Conservation (phyloP, 176 grass and related monocot species). For the Rhynchospora pubera region DNA sequence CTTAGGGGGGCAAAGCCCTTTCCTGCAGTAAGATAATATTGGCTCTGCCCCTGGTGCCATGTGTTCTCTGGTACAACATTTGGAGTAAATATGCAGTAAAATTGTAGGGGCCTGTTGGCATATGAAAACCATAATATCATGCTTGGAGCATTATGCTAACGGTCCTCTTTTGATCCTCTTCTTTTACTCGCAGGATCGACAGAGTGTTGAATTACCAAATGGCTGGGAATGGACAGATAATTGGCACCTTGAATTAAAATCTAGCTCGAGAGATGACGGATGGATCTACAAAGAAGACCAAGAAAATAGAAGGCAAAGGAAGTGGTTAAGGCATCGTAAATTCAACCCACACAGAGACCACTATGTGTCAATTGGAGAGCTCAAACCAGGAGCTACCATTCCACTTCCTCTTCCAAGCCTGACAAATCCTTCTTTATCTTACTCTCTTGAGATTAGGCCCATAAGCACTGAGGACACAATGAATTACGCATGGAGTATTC, state of each 20-base stretch:
- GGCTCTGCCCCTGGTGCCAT: too few species aligned
- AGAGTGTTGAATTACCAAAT: slow-evolving; percentile 20
- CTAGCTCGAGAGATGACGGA: slow-evolving; percentile 26
- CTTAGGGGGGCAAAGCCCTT: too few species aligned
- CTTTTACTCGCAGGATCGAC: slow-evolving; percentile 17
- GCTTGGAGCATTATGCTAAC: neutral
- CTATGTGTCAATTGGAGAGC: slow-evolving; percentile 53
- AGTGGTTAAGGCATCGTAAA: slow-evolving; percentile 35
- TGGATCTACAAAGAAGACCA: slow-evolving; percentile 38
- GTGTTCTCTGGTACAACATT: neutral
- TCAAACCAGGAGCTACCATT: slow-evolving; percentile 54
- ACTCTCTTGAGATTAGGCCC: slow-evolving; percentile 64
- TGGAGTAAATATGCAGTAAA: slow-evolving; percentile 8
- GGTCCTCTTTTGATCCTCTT: neutral
- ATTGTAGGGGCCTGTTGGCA: neutral
- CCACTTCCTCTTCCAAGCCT: slow-evolving; percentile 63
- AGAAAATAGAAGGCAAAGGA: slow-evolving; percentile 34
- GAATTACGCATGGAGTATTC: slow-evolving; percentile 71
- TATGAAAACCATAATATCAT: neutral
- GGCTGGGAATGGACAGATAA: slow-evolving; percentile 44
- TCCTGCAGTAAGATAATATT: too few species aligned
- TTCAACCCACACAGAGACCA: slow-evolving; percentile 32
- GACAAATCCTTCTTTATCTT: slow-evolving; percentile 49
- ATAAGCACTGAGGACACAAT: slow-evolving; percentile 25
- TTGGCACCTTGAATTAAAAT: slow-evolving; percentile 36